Base-by-base conservation (phyloP, 2,329 filamentous ascomycete genomes). In the Calonectria pseudoturangicola region DNA sequence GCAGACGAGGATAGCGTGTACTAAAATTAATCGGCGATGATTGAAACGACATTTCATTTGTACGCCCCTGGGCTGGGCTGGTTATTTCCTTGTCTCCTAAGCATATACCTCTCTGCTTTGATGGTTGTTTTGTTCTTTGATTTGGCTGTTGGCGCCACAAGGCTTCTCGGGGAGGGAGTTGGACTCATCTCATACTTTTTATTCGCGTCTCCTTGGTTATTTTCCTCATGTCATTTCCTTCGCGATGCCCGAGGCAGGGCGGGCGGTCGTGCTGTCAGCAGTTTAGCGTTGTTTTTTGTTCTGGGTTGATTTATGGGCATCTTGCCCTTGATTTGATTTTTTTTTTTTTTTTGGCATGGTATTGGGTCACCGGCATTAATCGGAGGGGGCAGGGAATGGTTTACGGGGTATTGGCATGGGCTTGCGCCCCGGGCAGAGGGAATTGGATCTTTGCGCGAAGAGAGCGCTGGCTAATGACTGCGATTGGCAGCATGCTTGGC, bases 1-100 rank as follows among this genome's bases (percentile, higher is more conserved):
- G 91, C 89, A 60, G 92, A 94, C 80, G 92, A 93, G 85, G 91
- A 93, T 81, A 93, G 92, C 87, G 90, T 93, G 86, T 93, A 93
- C 82, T 93, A 90, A 87, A 88, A 85, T 83, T 84, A 77, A 80
- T 82, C 76, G 79, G 83, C 85, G 79, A 90, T 81, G 86, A 89
- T 77, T 84, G 84, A 83, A 88, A 90, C 83, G 88, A 89, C 73
- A 62, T 87, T 88, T 88, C 83, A 76, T 87, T 85, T 86, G 80
- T 85, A 68, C 50, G 73, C 74, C 75, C 72, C 67, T 63, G 69
- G 75, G 70, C 66, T 73, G 73, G 78, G 73, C 72, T 71, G 70
- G 78, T 72, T 51, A 74, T 77, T 73, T 77, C 70, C 75, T 80
- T 78, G 70, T 79, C 76, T 77, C 76, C 73, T 79, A 74, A 71